Percentiles rank a stretch among this genome's conserved stretches.
These are phyloP conservation scores for Chaetomiaceae sp. DNA, from an alignment of 2,329 filamentous ascomycete genomes.

Conservation along the genomic window DNA sequence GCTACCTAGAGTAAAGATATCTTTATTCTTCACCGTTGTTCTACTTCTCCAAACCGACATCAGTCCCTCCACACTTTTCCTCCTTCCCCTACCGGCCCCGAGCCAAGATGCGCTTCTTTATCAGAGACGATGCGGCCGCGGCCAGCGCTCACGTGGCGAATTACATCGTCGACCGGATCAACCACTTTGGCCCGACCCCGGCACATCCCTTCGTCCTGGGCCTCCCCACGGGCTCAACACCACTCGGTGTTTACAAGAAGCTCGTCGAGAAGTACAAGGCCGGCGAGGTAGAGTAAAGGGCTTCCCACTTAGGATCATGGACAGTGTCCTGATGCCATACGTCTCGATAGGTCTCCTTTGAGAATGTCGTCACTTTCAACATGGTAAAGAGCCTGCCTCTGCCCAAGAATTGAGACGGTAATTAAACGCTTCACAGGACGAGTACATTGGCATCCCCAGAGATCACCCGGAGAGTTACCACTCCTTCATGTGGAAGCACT, in stretches of 20 bases:
- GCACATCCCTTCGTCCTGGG: conserved; percentile 66
- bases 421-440: conserved; percentile 52
- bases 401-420: background rate
- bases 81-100: background rate
- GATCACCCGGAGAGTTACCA: conserved; percentile 75
- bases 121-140: conserved; percentile 57
- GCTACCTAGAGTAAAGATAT: no score
- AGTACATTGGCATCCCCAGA: conserved; percentile 68
- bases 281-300: conserved; percentile 36
- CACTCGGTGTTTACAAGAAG: conserved; percentile 63
- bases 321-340: background rate
- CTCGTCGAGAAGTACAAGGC: conserved; percentile 59
- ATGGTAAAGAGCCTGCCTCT: conserved; percentile 28
- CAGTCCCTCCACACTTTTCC: background rate
- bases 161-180: conserved; percentile 70
- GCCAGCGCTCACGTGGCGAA: conserved; percentile 66
- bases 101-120: conserved; percentile 63
- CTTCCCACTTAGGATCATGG: background rate
- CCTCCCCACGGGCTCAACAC: conserved; percentile 67
- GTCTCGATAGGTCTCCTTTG: conserved; percentile 35
- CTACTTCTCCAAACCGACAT: background rate
- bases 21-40: background rate
- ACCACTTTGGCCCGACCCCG: conserved; percentile 58
- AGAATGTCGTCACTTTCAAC: conserved; percentile 69
- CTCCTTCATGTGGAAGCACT: conserved; percentile 78